Evolutionary conservation across 192 early-diverging fungal species (phyloP).

Genomic region (Pilaira anomala): DNA sequence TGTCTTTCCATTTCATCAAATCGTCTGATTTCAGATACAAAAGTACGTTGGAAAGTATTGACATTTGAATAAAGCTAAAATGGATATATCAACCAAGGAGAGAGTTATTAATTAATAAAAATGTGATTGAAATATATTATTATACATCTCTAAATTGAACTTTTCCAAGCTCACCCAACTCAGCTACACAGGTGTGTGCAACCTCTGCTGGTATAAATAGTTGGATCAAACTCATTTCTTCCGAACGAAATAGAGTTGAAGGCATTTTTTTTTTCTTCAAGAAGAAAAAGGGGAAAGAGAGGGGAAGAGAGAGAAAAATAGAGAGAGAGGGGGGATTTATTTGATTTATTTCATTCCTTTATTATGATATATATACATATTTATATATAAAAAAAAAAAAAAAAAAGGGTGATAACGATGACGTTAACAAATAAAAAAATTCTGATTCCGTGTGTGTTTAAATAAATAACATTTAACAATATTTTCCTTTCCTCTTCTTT

Average conservation of each 20-base stretch:
- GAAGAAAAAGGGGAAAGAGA: too few relatives aligned
- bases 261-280: slow-evolving; percentile 33
- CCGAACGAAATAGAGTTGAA: slow-evolving; percentile 77
- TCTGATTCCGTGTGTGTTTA: neutral
- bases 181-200: slow-evolving; percentile 84
- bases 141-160: slow-evolving; percentile 92
- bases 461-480: neutral
- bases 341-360: too few relatives aligned
- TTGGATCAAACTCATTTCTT: slow-evolving; percentile 93
- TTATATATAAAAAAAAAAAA: too few relatives aligned
- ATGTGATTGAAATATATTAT: too few relatives aligned
- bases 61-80: slow-evolving; percentile 84
- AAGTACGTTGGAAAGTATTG: slow-evolving; percentile 95
- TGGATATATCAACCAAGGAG: too few relatives aligned
- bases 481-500: neutral
- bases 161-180: slow-evolving; percentile 92
- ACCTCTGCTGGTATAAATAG: slow-evolving; percentile 95
- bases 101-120: neutral
- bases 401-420: too few relatives aligned
- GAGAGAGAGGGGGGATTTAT: neutral
- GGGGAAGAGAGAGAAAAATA: neutral
- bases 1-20: slow-evolving; percentile 97
- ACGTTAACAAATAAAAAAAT: too few relatives aligned
- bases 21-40: slow-evolving; percentile 91
- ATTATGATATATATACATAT: too few relatives aligned